Base-by-base conservation (phyloP, 2,329 filamentous ascomycete species). In the Aspergillus intermedius region DNA sequence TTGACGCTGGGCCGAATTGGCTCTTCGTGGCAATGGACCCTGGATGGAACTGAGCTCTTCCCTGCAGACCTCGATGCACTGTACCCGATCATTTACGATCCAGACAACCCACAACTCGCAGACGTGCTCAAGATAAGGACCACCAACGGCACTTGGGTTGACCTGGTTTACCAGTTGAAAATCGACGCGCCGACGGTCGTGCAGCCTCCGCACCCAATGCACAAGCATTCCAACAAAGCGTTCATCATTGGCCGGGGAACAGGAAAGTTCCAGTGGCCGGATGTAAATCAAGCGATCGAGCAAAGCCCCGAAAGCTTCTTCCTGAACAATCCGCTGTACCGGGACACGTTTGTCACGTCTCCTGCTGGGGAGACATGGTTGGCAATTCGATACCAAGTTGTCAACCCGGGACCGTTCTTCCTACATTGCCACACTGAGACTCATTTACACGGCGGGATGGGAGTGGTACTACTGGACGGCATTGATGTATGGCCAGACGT, bases 351-450 rank as follows among this genome's bases (percentile, higher is more conserved):
- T 51, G 59, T 67, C 7, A 69, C 69, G 1, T 55, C 55, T 13
- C 53, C 54, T 7, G 49, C 48, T 7, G 61, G 60, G 1, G 61
- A 66, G 2, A 58, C 55, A 3, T 77, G 74, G 74, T 58, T 74
- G 41, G 72, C 67, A 0, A 53, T 77, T 13, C 53, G 74, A 34
- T 78, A 78, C 49, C 68, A 74, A 42, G 70, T 72, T 1, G 60
- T 66, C 0, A 75, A 73, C 47, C 73, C 75, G 0, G 74, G 75
- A 0, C 67, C 73, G 0, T 77, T 69, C 49, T 56, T 78, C 44
- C 53, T 79, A 40, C 76, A 78, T 58, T 78, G 76, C 51, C 75
- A 78, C 57, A 71, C 77, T 15, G 66, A 74, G 52, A 69, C 65
- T 6, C 75, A 79, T 61, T 55, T 77, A 42, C 61, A 62, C 21